phyloP scores from a whole-genome alignment of 441 rosid genomes.

The Erysimum pusillum region DNA sequence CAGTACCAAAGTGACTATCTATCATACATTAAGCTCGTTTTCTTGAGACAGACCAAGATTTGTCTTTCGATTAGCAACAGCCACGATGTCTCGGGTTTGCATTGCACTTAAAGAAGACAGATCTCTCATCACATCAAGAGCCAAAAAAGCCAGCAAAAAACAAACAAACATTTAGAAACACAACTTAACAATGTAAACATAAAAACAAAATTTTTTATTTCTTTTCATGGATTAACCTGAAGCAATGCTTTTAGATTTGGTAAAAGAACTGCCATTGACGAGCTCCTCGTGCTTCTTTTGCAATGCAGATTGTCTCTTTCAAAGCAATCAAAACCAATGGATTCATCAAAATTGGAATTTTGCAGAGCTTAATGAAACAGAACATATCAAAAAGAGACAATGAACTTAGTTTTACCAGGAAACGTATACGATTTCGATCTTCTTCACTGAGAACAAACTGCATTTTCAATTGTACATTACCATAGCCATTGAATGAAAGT shows the following conservation, averaged over 20 bases:
- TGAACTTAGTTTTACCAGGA: constrained; percentile 56
- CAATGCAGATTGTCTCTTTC: constrained; percentile 88
- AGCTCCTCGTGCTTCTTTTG: constrained; percentile 74
- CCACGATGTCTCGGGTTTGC: constrained; percentile 41
- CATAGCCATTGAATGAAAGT: constrained; percentile 74
- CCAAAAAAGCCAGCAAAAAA: background rate
- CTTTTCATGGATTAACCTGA: constrained; percentile 62
- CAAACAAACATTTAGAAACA: constrained; percentile 41
- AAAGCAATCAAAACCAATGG: constrained; percentile 32
- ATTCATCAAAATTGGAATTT: constrained; percentile 18
- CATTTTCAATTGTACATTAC: constrained; percentile 77
- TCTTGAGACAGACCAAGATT: constrained; percentile 40
- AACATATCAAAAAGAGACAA: background rate
- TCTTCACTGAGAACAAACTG: constrained; percentile 86
- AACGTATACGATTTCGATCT: constrained; percentile 73
- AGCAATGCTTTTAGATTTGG: constrained; percentile 49
- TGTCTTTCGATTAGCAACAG: constrained; percentile 31
- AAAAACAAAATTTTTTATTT: background rate
- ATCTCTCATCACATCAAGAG: constrained; percentile 50
- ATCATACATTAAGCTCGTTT: constrained; percentile 41
- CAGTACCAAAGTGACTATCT: constrained; percentile 5
- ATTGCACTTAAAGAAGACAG: constrained; percentile 54
- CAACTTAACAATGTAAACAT: constrained; percentile 1
- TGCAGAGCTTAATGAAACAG: constrained; percentile 27
- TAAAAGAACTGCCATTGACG: constrained; percentile 34